Evolutionary conservation across 352 stramenopile genomes (phyloP), one percentile per base, ranked within the genome.

Genomic region (Globisporangium megalacanthum): DNA sequence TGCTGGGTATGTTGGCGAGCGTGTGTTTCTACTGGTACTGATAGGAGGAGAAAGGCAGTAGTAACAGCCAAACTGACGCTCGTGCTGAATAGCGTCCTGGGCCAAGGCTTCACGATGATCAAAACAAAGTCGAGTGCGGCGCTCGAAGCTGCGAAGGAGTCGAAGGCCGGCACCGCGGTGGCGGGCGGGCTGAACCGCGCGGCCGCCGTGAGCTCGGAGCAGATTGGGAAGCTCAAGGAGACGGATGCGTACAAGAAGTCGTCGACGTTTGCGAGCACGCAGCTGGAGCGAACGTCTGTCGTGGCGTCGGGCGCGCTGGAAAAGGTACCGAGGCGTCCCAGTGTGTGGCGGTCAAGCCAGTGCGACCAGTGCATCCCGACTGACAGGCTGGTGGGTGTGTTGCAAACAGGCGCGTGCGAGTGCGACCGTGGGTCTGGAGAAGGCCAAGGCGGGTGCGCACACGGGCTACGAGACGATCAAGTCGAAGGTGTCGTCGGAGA

Each of bases 241-340:
- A 88, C 85, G 31, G 85, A 90, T 7, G 81, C 83, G 33, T 95
- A 87, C 73, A 95, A 95, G 67, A 89, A 86, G 63, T 87, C 79
- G 19, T 83, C 79, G 11, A 77, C 61, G 25, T 67, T 86, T 8
- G 81, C 81, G 13, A 84, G 75, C 52, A 69, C 69, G 17, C 68
- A 69, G 31, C 81, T 81, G 51, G 79, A 89, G 57, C 70, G 80
- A 54, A 87, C 76, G 53, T 83, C 79, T 9, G 37, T 81, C 9
- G 83, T 88, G 25, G 83, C 83, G 8, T 86, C 77, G 33, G 83
- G 74, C 47, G 77, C 77, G 11, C 64, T 86, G 46, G 83, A 89
- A 60, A 89, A 88, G 77, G 80, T 88, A 29, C 25, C n/a, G n/a
- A n/a, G n/a, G 19, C 19, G 58, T 49, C 19, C 25, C 3, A 15